Evolutionary conservation across 2,329 filamentous ascomycete genomes (phyloP).

Genomic region (Cryphonectria naterciae): DNA sequence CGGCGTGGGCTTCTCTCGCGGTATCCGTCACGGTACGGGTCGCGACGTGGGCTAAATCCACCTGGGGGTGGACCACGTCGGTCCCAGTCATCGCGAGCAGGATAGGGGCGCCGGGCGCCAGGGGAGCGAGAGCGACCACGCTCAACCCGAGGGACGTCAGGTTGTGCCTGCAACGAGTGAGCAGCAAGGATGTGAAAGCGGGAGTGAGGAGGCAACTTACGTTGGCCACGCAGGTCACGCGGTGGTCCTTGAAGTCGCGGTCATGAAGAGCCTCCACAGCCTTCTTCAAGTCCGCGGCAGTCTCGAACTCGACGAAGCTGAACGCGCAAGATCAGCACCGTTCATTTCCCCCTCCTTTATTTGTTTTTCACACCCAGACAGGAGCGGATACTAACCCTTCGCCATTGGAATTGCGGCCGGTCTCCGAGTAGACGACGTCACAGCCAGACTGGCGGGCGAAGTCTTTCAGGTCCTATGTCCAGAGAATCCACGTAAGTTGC

Average conservation of each 20-base stretch:
- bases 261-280: conserved; percentile 95
- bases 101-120: conserved; percentile 65
- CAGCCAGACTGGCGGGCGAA: conserved; percentile 96
- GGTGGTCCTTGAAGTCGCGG: conserved; percentile 87
- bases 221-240: conserved; percentile 85
- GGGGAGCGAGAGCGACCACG: conserved; percentile 83
- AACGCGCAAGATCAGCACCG: conserved; percentile 26
- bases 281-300: conserved; percentile 81
- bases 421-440: conserved; percentile 98
- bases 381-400: conserved; percentile 72
- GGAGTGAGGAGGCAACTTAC: conserved; percentile 56
- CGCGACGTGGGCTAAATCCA: conserved; percentile 81
- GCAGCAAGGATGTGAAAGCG: conserved; percentile 30
- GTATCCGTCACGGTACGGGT: conserved; percentile 71
- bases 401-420: conserved; percentile 86
- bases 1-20: conserved; percentile 85
- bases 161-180: conserved; percentile 65
- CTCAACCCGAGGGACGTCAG: conserved; percentile 73
- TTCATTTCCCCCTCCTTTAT: too few species aligned
- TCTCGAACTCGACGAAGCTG: conserved; percentile 98
- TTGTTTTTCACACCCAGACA: too few species aligned
- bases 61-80: conserved; percentile 76
- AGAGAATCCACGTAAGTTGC: conserved; percentile 78
- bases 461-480: conserved; percentile 97
- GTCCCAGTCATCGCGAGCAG: conserved; percentile 79